Evolutionary conservation across 2,329 filamentous ascomycete species (phyloP).

Genomic region (Neofusicoccum cordaticola): DNA sequence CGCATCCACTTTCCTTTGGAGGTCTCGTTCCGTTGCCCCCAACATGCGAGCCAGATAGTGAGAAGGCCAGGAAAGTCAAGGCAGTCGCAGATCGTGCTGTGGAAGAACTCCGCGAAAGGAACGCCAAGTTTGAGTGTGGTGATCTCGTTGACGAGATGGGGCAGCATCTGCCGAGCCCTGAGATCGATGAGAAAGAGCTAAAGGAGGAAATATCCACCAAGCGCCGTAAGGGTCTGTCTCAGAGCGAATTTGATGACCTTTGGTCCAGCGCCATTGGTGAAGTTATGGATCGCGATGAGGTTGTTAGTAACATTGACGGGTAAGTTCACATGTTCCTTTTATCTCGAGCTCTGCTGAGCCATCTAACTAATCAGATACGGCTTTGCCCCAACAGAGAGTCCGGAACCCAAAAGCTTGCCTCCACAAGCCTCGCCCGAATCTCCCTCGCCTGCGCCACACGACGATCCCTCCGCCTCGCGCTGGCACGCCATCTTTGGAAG

Average conservation of each 20-base stretch:
- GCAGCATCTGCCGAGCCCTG: conserved; percentile 59
- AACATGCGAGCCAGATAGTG: conserved; percentile 90
- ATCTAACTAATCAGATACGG: conserved; percentile 79
- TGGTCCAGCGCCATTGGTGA: conserved; percentile 73
- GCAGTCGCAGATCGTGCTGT: conserved; percentile 84
- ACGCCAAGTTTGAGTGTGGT: conserved; percentile 88
- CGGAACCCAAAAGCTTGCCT: conserved; percentile 67
- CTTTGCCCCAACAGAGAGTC: conserved; percentile 69
- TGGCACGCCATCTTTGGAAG: conserved; percentile 85
- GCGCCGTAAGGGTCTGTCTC: conserved; percentile 63
- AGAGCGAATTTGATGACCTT: conserved; percentile 83
- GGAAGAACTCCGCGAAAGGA: conserved; percentile 78
- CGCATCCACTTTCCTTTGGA: conserved; percentile 77
- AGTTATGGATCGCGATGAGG: conserved; percentile 61
- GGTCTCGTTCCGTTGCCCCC: conserved; percentile 82
- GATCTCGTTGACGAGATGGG: conserved; percentile 64
- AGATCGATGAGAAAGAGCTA: conserved; percentile 66
- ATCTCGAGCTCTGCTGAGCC: conserved; percentile 19
- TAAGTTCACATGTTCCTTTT: conserved; percentile 45
- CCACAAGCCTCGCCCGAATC: conserved; percentile 87
- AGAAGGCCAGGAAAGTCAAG: conserved; percentile 83
- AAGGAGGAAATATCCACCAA: conserved; percentile 76
- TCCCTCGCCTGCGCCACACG: conserved; percentile 78
- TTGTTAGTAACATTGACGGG: conserved; percentile 56
- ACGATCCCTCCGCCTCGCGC: conserved; percentile 71